These are phyloP conservation scores for Exutisphaerella laricina DNA, from an alignment of 2,329 filamentous ascomycete genomes.

Conservation along the genomic window DNA sequence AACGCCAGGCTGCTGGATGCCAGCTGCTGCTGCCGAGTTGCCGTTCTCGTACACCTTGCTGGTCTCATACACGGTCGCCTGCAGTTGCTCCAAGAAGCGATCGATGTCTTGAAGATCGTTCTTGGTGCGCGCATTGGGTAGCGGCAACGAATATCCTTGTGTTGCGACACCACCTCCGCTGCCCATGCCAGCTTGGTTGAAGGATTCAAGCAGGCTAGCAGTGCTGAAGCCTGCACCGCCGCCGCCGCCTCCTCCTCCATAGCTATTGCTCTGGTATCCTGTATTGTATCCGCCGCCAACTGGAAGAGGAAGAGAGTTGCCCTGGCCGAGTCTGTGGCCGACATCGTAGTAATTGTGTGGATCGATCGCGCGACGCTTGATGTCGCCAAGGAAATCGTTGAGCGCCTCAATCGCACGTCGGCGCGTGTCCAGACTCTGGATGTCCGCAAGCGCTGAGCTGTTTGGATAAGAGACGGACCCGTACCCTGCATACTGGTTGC, in stretches of 20 bases:
- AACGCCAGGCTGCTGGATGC: conserved; percentile 67
- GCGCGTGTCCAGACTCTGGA: conserved; percentile 57
- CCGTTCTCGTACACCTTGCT: conserved; percentile 74
- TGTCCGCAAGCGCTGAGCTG: conserved; percentile 32
- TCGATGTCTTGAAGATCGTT: conserved; percentile 91
- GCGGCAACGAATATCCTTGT: conserved; percentile 77
- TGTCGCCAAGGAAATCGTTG: conserved; percentile 89
- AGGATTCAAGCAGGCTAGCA: conserved; percentile 33
- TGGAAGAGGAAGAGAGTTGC: conserved; percentile 50
- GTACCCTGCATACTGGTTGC: conserved; percentile 34
- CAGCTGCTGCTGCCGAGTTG: conserved; percentile 65
- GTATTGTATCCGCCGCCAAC: conserved; percentile 36
- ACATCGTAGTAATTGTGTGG: conserved; percentile 86
- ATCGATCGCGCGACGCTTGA: conserved; percentile 87
- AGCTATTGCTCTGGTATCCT: conserved; percentile 32
- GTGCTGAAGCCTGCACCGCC: conserved; percentile 29
- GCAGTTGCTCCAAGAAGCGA: conserved; percentile 91
- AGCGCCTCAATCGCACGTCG: conserved; percentile 78
- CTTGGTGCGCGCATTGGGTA: conserved; percentile 88
- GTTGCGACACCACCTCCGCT: conserved; percentile 54
- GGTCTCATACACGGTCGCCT: conserved; percentile 92
- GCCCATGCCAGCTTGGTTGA: conserved; percentile 31
- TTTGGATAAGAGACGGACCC: conserved; percentile 45
- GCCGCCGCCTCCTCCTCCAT: conserved; percentile 22
- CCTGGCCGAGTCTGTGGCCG: conserved; percentile 71